Base-by-base conservation (phyloP, 176 grass and related monocot genomes). In the Panicum miliaceum region DNA sequence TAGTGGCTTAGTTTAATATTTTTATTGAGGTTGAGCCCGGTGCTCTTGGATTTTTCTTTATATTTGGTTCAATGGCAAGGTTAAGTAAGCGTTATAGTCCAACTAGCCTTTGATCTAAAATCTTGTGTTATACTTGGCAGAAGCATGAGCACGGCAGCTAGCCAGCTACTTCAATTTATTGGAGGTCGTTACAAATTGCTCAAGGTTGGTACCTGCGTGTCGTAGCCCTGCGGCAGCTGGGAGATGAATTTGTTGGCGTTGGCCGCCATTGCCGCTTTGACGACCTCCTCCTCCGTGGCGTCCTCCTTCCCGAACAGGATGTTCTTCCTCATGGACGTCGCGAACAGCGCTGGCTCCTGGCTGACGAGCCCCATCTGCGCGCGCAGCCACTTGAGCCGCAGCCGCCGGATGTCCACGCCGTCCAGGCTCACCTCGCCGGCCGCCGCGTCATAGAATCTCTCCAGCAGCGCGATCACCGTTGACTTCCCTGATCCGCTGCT, bases 191-290 rank as follows among this genome's bases (percentile, higher is more conserved):
- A 15, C 46, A 13, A 13, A 15, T 48, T 48, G 12, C 1, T 13
- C 2, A 48, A 2, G 46, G 46, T 48, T 1, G 1, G 12, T 73
- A 97, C 50, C 95, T 94, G 90, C 2, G 95, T 97, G 16, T 97
- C 86, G 73, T 97, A 97, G 36, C 89, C 92, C 36, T 90, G 88
- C 23, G 95, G 95, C 71, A 94, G 81, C 79, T 97, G 95, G 15
- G 89, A 90, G 86, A 97, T 94, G 88, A 97, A 97, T 75, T 88
- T 94, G 84, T 97, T 92, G 8, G 95, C 95, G 84, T 97, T 97
- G 16, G 92, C 87, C 32, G 95, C 92, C 82, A 91, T 93, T 6
- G 90, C 95, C 2, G 90, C 95, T 0, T 75, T 59, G 8, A 89
- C 67, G 13, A 97, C 79, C 90, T 97, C 92, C 35, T 97, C 95